Evolutionary conservation across 345 rosid genomes (phyloP), one percentile per base, ranked within the genome.

Genomic region (Reutealis trisperma): DNA sequence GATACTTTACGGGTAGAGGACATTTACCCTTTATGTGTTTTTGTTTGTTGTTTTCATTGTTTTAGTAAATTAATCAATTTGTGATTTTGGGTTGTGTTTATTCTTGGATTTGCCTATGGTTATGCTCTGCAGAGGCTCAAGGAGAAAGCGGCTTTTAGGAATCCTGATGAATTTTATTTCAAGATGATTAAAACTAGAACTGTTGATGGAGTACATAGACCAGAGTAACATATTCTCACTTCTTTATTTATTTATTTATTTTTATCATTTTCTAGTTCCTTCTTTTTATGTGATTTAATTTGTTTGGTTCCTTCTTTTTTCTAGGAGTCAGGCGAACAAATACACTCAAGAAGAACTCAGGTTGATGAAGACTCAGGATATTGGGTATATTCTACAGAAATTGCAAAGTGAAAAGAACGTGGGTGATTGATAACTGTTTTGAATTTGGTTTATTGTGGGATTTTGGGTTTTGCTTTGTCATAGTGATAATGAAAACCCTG

Each of bases 321-420:
- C 24, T 74, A 94, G 99, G 90, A 89, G 81, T 47, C 89, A 86
- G 81, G 83, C 91, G 2, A 90, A 91, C 74, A 90, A 89, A 63
- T 94, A 94, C 85, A 85, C 84, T 72, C 85, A 86, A 19, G 99
- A 91, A 72, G 97, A 93, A 79, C 91, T 93, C 63, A 84, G 88
- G 93, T 15, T 91, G 67, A 94, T 93, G 99, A 93, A 93, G 84
- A 93, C 99, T 0, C 99, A 91, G 76, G 98, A 94, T 75, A 83
- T 90, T 21, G 98, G 98, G 65, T 95, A 95, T 78, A 77, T 95
- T 73, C 87, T 88, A 77, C 96, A 91, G 73, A 95, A 91, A 73
- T 69, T 89, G 83, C 99, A 95, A 81, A 89, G 90, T 73, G 99
- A 95, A 83, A 91, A 87, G 61, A 91, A 87, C 84, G 97, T 90